These are phyloP conservation scores for Trypanosoma cruzi DNA, from an alignment of 208 protist species.

Conservation along the genomic window DNA sequence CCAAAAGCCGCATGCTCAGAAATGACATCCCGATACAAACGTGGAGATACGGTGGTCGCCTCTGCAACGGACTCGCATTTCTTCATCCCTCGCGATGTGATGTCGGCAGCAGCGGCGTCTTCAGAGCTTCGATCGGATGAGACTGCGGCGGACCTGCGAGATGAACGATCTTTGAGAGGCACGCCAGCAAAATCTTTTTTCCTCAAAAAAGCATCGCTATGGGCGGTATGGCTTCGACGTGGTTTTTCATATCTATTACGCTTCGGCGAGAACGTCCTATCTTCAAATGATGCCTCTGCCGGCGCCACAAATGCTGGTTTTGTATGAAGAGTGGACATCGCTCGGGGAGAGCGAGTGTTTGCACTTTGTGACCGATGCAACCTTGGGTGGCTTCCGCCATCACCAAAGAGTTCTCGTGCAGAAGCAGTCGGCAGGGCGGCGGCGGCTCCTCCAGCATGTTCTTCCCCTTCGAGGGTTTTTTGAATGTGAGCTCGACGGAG, in stretches of 20 bases:
- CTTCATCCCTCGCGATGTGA: not conserved
- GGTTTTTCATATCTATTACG: not conserved
- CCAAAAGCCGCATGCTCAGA: constrained; percentile 44
- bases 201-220: not conserved
- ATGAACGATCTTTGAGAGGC: not conserved
- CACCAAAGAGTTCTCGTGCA: constrained; percentile 18
- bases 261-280: not conserved
- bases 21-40: constrained; percentile 33
- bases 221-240: not conserved
- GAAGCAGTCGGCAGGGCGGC: constrained; percentile 5
- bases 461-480: constrained; percentile 18
- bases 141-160: not conserved
- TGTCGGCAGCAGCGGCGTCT: not conserved
- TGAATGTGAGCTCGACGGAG: constrained; percentile 55
- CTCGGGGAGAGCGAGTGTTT: not conserved
- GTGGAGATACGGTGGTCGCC: not conserved
- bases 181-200: not conserved
- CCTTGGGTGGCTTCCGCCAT: not conserved
- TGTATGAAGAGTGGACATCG: not conserved
- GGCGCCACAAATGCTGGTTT: not conserved
- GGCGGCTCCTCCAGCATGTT: not conserved
- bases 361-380: not conserved
- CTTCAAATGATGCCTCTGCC: not conserved
- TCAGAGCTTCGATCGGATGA: constrained; percentile 14
- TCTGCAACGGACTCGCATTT: not conserved